These are phyloP conservation scores for Yamadazyma philogaea DNA, from an alignment of 805 yeast species.

Conservation along the genomic window DNA sequence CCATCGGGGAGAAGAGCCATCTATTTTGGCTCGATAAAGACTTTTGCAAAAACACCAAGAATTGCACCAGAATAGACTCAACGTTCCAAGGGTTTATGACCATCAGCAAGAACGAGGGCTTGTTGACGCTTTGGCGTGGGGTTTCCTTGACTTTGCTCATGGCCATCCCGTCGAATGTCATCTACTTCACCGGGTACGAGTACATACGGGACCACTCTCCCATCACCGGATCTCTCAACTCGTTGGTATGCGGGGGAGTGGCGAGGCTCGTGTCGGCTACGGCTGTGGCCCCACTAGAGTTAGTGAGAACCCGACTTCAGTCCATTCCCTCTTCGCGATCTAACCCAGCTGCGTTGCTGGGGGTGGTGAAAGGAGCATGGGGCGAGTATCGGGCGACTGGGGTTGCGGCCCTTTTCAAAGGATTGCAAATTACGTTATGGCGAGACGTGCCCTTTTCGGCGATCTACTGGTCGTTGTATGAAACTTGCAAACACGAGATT, in stretches of 20 bases:
- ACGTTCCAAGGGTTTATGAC: constrained; percentile 71
- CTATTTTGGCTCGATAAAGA: constrained; percentile 17
- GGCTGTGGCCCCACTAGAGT: constrained; percentile 80
- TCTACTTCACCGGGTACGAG: constrained; percentile 93
- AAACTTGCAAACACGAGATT: constrained; percentile 36
- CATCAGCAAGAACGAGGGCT: constrained; percentile 72
- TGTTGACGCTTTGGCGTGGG: constrained; percentile 82
- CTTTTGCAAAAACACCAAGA: constrained; percentile 34
- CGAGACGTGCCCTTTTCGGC: constrained; percentile 97
- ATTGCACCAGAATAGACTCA: constrained; percentile 55
- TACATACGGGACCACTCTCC: constrained; percentile 71
- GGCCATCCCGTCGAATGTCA: constrained; percentile 91
- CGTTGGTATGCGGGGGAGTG: constrained; percentile 78
- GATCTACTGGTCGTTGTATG: constrained; percentile 89
- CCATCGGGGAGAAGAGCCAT: constrained; percentile 29
- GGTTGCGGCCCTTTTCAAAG: constrained; percentile 66
- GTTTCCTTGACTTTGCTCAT: constrained; percentile 74
- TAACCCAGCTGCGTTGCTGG: constrained; percentile 32
- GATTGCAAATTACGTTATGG: constrained; percentile 86
- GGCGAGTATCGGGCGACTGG: constrained; percentile 58
- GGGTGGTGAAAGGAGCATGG: constrained; percentile 52
- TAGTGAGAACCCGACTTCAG: constrained; percentile 84
- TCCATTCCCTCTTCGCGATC: constrained; percentile 62
- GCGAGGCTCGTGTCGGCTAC: constrained; percentile 86
- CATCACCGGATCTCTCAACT: constrained; percentile 30